Evolutionary conservation across 768 basidiomycete genomes (phyloP), one percentile per base, ranked within the genome.

Genomic region (Candolleomyces efflorescens): DNA sequence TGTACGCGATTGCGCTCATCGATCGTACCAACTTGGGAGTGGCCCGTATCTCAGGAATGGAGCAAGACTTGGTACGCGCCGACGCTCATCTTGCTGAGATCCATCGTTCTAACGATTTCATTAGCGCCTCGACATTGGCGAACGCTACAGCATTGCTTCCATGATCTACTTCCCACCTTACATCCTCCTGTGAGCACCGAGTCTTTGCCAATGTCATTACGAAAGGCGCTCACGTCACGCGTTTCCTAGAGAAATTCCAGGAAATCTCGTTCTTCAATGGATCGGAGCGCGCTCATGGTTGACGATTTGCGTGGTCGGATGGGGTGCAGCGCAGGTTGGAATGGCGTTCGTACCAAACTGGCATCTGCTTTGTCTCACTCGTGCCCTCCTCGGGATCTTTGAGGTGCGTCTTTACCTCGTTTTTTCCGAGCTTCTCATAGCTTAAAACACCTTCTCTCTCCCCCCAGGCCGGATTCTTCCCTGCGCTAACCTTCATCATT

Each of bases 401-500:
- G 71, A 72, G 59, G 51, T 53, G 20, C 51, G 12, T 39, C 20
- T 26, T 27, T 36, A 27, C 26, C 5, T 11, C 1, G 12, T 27
- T 26, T 27, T 26, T 32, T 4, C 23, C 27, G 10, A 11, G 26
- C 23, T 48, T 17, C 47, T 24, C 7, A 60, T 68, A 17, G 12
- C 52, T 36, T n/a, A 17, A 5, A 13, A 37, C 74, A 75, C 38
- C 9, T 5, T 32, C 32, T 32, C 32, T 5, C 32, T 1, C 47
- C 15, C 46, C 12, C 24, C 37, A 53, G 51, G 73, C 76, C 10
- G 73, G 71, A 6, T 78, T 79, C 63, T 75, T 78, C 63, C 76
- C 78, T 38, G 71, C 71, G 0, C 61, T 77, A 13, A 68, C 74
- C 2, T 77, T 74, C 63, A 73, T 78, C 23, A 72, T 77, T 43